A percentile compares a stretch with the other conserved stretches of the same genome.
Evolutionary conservation across 306 rosid species (phyloP).

Genomic region (Cucumis hystrix): DNA sequence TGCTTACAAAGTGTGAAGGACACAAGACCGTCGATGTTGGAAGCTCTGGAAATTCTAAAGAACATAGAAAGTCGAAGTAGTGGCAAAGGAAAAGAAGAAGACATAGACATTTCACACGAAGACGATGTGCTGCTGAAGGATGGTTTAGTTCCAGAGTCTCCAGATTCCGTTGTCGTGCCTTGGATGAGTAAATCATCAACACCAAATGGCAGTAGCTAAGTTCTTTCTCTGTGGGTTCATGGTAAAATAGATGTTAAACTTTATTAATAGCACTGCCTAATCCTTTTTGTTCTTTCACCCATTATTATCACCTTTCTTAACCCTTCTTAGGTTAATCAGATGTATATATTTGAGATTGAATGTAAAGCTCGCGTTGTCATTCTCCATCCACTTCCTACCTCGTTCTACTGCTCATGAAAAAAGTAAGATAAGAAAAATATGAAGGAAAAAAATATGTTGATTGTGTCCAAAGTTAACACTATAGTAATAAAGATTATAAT

Average conservation of each 20-base stretch:
- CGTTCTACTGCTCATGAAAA: neutral
- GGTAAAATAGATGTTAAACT: neutral
- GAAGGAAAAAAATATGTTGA: neutral
- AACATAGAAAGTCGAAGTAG: constrained; percentile 34
- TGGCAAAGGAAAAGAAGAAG: constrained; percentile 28
- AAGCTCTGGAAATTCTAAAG: constrained; percentile 30
- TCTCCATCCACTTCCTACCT: constrained; percentile 1
- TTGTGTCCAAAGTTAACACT: neutral
- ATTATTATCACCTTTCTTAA: neutral
- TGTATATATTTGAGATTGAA: constrained; percentile 2
- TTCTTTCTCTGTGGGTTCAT: neutral
- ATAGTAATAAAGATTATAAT: too few relatives aligned
- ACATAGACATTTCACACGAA: constrained; percentile 26
- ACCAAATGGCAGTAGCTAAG: constrained; percentile 38
- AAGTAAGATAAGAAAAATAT: neutral
- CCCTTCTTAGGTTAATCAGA: neutral
- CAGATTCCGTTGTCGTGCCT: constrained; percentile 16
- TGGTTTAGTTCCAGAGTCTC: constrained; percentile 36
- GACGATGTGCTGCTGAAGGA: constrained; percentile 34
- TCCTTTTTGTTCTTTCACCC: neutral
- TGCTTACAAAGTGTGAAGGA: constrained; percentile 61
- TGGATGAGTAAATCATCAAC: constrained; percentile 32
- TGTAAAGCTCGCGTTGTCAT: constrained; percentile 8
- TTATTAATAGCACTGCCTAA: neutral
- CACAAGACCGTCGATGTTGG: constrained; percentile 55